Evolutionary conservation across 345 rosid genomes (phyloP).

Genomic region (Orychophragmus violaceus): DNA sequence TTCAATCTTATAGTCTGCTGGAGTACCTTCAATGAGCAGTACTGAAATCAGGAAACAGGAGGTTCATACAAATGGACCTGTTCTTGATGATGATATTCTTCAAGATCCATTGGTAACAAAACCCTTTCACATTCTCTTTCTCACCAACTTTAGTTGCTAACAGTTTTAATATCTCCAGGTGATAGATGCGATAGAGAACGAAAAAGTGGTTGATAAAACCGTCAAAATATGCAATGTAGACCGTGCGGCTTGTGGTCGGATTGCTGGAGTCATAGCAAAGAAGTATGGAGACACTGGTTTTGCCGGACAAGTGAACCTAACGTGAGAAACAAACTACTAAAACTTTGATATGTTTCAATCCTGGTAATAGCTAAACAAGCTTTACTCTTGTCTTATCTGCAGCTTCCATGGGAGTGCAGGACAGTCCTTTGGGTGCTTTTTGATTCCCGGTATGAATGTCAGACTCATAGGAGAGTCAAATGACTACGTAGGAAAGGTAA

Average conservation of each 20-base stretch:
- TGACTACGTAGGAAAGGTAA: slow-evolving; percentile 98
- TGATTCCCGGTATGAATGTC: slow-evolving; percentile 95
- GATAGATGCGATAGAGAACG: slow-evolving; percentile 71
- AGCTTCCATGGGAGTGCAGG: slow-evolving; percentile 96
- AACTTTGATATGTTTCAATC: background rate
- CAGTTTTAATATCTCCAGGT: slow-evolving; percentile 37
- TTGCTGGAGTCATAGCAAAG: slow-evolving; percentile 87
- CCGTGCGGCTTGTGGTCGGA: slow-evolving; percentile 94
- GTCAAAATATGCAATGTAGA: slow-evolving; percentile 77
- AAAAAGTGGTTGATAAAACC: slow-evolving; percentile 70
- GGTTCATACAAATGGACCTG: slow-evolving; percentile 80
- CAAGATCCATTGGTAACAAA: slow-evolving; percentile 78
- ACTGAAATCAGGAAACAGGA: slow-evolving; percentile 83
- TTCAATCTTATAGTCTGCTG: slow-evolving; percentile 61
- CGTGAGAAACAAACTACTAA: slow-evolving; percentile 42
- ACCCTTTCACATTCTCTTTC: background rate
- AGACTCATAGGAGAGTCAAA: slow-evolving; percentile 90
- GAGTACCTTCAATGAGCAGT: slow-evolving; percentile 84
- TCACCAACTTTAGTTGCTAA: slow-evolving; percentile 10
- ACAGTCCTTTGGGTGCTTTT: slow-evolving; percentile 94
- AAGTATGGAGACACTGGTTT: slow-evolving; percentile 97
- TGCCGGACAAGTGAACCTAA: slow-evolving; percentile 92
- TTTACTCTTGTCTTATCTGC: slow-evolving; percentile 23
- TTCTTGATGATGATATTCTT: slow-evolving; percentile 72
- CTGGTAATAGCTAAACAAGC: too few species aligned